phyloP scores from a whole-genome alignment of 306 rosid species.

The Cotoneaster glaucophyllus region DNA sequence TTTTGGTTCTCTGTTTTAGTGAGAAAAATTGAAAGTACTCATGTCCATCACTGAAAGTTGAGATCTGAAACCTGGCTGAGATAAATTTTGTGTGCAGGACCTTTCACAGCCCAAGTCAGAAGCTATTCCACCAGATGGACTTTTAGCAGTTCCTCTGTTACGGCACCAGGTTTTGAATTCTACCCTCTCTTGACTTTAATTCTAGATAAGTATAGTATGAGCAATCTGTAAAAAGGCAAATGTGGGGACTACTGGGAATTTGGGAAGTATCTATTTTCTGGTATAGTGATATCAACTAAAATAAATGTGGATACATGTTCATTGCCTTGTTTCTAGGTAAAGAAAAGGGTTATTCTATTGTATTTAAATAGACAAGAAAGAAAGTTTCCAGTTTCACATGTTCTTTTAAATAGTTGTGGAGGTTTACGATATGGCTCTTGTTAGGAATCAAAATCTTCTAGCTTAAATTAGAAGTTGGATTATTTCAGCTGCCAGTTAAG shows the following conservation, averaged over 20 bases:
- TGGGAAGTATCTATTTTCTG: neutral
- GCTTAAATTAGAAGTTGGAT: neutral
- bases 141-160: constrained; percentile 27
- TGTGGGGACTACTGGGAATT: neutral
- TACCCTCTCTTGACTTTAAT: neutral
- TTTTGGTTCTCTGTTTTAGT: neutral
- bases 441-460: neutral
- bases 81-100: constrained; percentile 14
- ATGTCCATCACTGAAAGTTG: neutral
- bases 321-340: neutral
- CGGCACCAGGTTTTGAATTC: constrained; percentile 31
- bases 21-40: neutral
- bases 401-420: neutral
- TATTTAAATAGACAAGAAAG: neutral
- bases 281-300: neutral
- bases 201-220: neutral
- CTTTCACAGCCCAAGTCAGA: constrained; percentile 22
- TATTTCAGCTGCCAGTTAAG: neutral
- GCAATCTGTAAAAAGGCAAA: neutral
- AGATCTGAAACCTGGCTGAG: neutral
- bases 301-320: neutral
- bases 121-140: constrained; percentile 25
- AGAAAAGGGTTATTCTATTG: neutral
- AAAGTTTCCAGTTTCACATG: neutral
- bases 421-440: neutral